These are phyloP conservation scores for Tolypocladium album DNA, from an alignment of 2,329 filamentous ascomycete species.

Conservation along the genomic window DNA sequence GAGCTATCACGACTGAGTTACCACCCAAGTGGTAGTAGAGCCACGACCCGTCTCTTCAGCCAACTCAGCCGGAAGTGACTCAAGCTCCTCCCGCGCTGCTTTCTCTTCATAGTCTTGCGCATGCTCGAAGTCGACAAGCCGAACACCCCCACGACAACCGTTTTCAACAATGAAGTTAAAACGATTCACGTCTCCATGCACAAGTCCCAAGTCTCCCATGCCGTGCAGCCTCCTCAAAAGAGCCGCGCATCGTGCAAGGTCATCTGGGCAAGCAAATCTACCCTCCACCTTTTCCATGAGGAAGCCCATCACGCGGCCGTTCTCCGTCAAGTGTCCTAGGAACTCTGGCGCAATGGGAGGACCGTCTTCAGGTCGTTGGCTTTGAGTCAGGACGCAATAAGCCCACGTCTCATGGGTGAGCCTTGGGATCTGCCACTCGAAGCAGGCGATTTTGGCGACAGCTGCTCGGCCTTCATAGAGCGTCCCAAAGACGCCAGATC, in stretches of 20 bases:
- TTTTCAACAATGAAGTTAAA: background rate
- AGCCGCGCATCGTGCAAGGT: background rate
- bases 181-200: background rate
- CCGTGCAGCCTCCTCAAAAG: no score
- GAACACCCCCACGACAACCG: background rate
- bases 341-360: background rate
- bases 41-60: background rate
- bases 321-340: background rate
- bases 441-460: background rate
- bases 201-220: background rate
- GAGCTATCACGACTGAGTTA: background rate
- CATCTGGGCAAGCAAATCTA: background rate
- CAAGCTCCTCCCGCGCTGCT: background rate
- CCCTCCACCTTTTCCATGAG: background rate
- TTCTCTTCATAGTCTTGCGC: background rate
- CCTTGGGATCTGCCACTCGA: background rate
- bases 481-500: background rate
- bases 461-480: background rate
- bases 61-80: background rate
- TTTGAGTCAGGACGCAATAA: background rate
- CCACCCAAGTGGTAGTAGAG: background rate
- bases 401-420: background rate
- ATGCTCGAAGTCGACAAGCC: background rate
- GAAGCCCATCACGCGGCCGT: background rate
- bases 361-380: background rate